Base-by-base conservation (phyloP, 192 early-diverging fungal species). In the Jimgerdemannia lactiflua region DNA sequence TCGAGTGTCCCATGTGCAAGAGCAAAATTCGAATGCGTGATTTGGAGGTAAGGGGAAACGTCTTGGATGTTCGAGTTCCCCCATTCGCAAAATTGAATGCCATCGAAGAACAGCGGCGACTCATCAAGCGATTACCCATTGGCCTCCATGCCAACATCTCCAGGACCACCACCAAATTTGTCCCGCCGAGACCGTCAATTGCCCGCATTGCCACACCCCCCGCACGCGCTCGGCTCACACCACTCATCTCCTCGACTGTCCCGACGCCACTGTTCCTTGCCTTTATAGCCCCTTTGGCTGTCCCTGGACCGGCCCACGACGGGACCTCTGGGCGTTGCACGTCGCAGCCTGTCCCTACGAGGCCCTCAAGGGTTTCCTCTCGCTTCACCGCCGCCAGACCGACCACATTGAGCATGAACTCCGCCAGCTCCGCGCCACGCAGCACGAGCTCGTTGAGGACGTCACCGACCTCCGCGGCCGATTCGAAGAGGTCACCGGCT, bases 1-100 rank as follows among this genome's bases (percentile, higher is more conserved):
- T 82, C 18, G 83, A 85, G 39, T 91, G 90, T 41, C 42, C 85
- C 42, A 84, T 84, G 78, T 92, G 91, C 75, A 77, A 89, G 73
- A 78, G 78, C 59, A 84, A 87, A 42, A 80, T 91, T 40, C 72
- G 74, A 43, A 77, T 77, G 11, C 80, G 76, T 71, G 82, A 89
- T 64, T 75, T 89, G 3, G 84, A 86, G 79, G 89, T 89, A 88
- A 80, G 72, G 7, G 44, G 44, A 42, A n/a, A n/a, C n/a, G n/a
- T n/a, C n/a, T n/a, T n/a, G n/a, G n/a, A n/a, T n/a, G n/a, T n/a
- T n/a, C 40, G 4, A 42, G 20, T 42, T 67, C n/a, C 7, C 18
- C 20, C 59, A 59, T 40, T 64, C 70, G n/a, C n/a, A n/a, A 70
- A 14, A 18, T n/a, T 42, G 6, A 10, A 43, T 3, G 4, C 44